These are phyloP conservation scores for Apophysomyces trapeziformis DNA, from an alignment of 371 early-diverging fungal species.

Conservation along the genomic window DNA sequence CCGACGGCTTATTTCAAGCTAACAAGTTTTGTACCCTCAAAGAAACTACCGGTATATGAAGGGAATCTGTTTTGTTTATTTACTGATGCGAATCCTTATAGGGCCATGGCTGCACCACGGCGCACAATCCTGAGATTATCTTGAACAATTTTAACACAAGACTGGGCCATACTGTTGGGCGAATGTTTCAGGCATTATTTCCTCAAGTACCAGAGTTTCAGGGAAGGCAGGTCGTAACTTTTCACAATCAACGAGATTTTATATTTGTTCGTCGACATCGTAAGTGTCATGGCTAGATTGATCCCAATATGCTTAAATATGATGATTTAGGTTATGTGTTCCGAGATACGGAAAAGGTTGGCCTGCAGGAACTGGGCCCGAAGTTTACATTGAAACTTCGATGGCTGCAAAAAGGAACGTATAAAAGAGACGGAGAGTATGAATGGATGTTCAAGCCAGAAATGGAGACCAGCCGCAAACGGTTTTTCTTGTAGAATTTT, in stretches of 20 bases:
- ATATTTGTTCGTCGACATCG: constrained; percentile 98
- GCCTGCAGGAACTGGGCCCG: constrained; percentile 97
- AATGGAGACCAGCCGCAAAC: constrained; percentile 84
- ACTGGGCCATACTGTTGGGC: constrained; percentile 95
- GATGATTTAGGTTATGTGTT: constrained; percentile 72
- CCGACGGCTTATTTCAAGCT: constrained; percentile 97
- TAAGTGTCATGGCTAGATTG: constrained; percentile 27
- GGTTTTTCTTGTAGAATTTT: constrained; percentile 72
- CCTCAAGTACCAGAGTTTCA: constrained; percentile 97
- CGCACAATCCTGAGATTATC: constrained; percentile 95
- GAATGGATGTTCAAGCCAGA: constrained; percentile 95
- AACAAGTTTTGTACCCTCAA: constrained; percentile 75
- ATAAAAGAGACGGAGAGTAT: constrained; percentile 90
- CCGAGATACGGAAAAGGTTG: constrained; percentile 84
- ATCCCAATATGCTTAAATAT: neutral
- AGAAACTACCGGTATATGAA: constrained; percentile 72
- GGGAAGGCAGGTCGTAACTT: constrained; percentile 95
- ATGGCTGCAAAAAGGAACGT: constrained; percentile 95
- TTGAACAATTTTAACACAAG: constrained; percentile 98
- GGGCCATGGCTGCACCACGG: constrained; percentile 83
- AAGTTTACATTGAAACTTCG: constrained; percentile 94
- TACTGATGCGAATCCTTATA: constrained; percentile 25
- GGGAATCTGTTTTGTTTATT: neutral
- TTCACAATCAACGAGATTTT: constrained; percentile 99
- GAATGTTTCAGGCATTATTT: constrained; percentile 95